A percentile compares a stretch with the other conserved stretches of the same genome.
These are phyloP conservation scores for Saccharomycodes ludwigii DNA, from an alignment of 805 yeast species.

Conservation along the genomic window DNA sequence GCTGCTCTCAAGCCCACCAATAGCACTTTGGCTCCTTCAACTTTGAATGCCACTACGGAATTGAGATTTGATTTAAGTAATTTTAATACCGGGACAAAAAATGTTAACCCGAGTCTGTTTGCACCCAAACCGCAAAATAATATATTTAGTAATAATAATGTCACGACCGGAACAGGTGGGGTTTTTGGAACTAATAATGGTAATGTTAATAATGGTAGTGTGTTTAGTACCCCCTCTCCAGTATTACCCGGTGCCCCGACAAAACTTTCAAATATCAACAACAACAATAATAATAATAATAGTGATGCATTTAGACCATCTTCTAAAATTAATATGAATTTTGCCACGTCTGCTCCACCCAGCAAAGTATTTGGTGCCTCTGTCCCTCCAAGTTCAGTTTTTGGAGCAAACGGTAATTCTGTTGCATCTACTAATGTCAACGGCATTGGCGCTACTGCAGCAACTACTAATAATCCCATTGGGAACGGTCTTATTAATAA, in stretches of 20 bases:
- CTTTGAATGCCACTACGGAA: slow-evolving; percentile 4
- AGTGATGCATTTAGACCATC: neutral
- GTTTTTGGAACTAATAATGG: neutral
- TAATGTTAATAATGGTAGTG: neutral
- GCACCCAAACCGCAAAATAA: too few relatives aligned
- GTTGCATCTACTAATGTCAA: slow-evolving; percentile 14
- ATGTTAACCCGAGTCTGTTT: too few relatives aligned
- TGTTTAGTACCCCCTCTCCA: neutral
- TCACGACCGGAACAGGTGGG: neutral
- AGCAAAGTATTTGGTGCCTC: slow-evolving; percentile 6
- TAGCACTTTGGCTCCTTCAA: slow-evolving; percentile 2
- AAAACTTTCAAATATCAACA: too few relatives aligned
- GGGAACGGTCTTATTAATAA: slow-evolving; percentile 3
- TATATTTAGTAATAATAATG: too few relatives aligned
- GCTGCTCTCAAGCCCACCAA: slow-evolving; percentile 2
- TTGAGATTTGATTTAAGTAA: neutral
- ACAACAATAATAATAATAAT: too few relatives aligned
- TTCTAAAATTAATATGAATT: neutral
- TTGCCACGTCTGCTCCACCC: slow-evolving; percentile 4
- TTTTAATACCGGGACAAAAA: neutral
- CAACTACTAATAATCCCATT: slow-evolving; percentile 3
- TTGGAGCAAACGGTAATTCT: slow-evolving; percentile 8
- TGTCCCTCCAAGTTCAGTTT: slow-evolving; percentile 7
- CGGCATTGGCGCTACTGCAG: slow-evolving; percentile 6
- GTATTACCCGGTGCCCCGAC: too few relatives aligned